Conservation (phyloP, 371 early-diverging fungal species). For the Mucor sp. region DNA sequence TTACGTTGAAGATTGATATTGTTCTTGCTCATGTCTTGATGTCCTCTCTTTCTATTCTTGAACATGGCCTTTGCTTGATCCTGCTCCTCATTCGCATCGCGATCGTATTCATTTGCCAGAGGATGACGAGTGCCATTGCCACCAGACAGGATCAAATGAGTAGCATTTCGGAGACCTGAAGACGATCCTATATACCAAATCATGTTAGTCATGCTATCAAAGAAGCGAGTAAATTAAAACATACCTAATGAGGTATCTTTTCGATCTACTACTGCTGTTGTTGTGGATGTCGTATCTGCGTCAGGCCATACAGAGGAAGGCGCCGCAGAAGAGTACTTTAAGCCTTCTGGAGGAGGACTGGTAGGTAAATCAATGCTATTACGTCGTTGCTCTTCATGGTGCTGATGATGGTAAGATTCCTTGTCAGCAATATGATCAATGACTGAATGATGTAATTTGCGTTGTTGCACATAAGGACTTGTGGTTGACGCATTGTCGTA, state of each 20-base stretch:
- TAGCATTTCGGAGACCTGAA: slow-evolving; percentile 10
- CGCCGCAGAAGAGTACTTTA: neutral
- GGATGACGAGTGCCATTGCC: slow-evolving; percentile 17
- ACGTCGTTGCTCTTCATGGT: neutral
- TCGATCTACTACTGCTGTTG: neutral
- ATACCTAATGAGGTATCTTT: slow-evolving; percentile 13
- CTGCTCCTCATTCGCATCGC: slow-evolving; percentile 30
- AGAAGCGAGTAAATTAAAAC: neutral
- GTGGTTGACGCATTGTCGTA: neutral
- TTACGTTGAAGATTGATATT: neutral
- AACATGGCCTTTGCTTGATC: neutral
- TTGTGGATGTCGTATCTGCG: neutral
- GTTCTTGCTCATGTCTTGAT: neutral
- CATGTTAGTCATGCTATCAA: neutral
- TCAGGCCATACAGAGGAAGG: neutral
- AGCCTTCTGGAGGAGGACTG: slow-evolving; percentile 22
- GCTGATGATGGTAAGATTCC: neutral
- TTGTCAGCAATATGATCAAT: slow-evolving; percentile 1
- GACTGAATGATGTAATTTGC: slow-evolving; percentile 1
- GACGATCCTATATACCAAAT: neutral
- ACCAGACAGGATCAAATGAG: slow-evolving; percentile 1
- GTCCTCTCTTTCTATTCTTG: neutral
- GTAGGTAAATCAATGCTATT: slow-evolving; percentile 20
- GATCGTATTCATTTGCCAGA: slow-evolving; percentile 12
- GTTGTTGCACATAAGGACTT: slow-evolving; percentile 7